Evolutionary conservation across 2,329 filamentous ascomycete genomes (phyloP), one percentile per base, ranked within the genome.

Genomic region (Colletotrichum sp.): DNA sequence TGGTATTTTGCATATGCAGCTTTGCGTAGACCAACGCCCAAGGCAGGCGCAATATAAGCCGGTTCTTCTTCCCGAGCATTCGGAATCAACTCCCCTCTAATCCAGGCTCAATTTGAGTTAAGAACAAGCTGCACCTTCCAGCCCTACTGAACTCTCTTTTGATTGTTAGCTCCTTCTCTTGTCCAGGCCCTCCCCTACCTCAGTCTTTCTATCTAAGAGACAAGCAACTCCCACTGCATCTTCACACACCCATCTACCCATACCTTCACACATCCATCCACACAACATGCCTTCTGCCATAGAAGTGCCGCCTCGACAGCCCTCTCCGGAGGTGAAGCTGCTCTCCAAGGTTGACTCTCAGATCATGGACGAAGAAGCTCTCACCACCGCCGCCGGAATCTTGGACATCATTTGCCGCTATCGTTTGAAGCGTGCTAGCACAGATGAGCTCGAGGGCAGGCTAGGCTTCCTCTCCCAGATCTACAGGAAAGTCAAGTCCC

Each of bases 401-500:
- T 79, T 88, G 2, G 79, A 81, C n/a, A 80, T 88, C 52, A 84
- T 88, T 26, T 81, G 81, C 15, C 80, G 84, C 8, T 88, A 88
- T 79, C 83, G 83, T 8, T 79, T 87, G 28, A 78, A 75, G 12
- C 81, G 72, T 15, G 72, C 80, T 1, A 75, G 70, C 73, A 68
- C 63, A 6, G 30, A 39, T 16, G 72, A 76, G 65, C 64, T 77
- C 18, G 82, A 86, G 39, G 85, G 83, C 10, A 79, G 81, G 4
- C 77, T 86, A 8, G 84, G 83, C 28, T 88, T 88, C 62, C 81
- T 88, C 3, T 82, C 84, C 8, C 81, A 86, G 9, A 85, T 88
- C 18, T 85, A 85, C 69, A 81, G 78, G n/a, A 84, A 84, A 62
- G 86, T 89, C 39, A 84, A 82, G 60, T 79, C 82, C 0, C 72